These are phyloP conservation scores for Botrytis tulipae DNA, from an alignment of 2,329 filamentous ascomycete species.

Conservation along the genomic window DNA sequence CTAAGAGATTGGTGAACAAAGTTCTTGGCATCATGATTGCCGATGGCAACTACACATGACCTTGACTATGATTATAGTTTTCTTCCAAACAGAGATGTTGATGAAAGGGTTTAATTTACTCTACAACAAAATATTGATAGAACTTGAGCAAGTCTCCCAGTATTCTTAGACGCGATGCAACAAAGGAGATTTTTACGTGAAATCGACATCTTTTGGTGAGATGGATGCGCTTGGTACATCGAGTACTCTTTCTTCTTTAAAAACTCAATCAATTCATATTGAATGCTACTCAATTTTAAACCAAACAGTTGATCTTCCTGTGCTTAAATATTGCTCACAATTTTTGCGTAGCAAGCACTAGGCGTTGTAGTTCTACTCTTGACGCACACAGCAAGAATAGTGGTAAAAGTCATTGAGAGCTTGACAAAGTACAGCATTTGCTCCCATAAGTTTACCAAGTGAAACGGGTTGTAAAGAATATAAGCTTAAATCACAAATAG, in stretches of 20 bases:
- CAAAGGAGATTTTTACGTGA: background rate
- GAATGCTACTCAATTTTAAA: background rate
- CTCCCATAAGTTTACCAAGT: background rate
- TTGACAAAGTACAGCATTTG: background rate
- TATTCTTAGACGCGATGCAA: background rate
- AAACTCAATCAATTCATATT: background rate
- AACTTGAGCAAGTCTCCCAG: background rate
- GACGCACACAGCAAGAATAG: background rate
- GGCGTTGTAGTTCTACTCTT: background rate
- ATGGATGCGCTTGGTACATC: background rate
- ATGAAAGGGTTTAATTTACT: background rate
- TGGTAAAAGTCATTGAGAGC: background rate
- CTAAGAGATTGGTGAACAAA: background rate
- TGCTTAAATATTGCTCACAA: background rate
- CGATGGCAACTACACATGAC: background rate
- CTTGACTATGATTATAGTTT: background rate
- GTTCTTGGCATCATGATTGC: background rate
- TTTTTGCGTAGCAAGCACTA: background rate
- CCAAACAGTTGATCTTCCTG: background rate
- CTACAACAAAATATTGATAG: background rate
- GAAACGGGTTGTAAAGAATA: background rate
- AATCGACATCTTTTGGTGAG: background rate
- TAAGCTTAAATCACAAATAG: background rate
- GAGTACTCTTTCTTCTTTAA: background rate
- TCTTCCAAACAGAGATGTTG: background rate